Evolutionary conservation across 2,329 filamentous ascomycete genomes (phyloP).

Genomic region (Arthrobotrys iridis): DNA sequence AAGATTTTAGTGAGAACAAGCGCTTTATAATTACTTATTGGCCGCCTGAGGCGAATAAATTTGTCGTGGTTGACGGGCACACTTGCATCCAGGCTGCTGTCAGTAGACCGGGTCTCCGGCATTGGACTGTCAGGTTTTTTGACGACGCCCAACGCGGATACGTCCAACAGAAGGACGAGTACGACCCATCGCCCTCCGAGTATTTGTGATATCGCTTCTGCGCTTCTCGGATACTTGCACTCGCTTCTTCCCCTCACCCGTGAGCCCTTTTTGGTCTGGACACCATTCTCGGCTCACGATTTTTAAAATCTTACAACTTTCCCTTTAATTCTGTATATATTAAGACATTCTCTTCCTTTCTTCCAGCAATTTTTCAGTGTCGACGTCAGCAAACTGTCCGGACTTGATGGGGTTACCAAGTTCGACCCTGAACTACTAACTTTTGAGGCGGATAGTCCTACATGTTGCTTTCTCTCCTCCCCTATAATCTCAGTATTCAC

Average conservation of each 20-base stretch:
- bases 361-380: too few species aligned
- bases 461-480: background rate
- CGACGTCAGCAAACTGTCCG: too few species aligned
- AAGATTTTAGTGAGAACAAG: constrained; percentile 1
- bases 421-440: too few species aligned
- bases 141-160: constrained; percentile 16
- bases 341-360: background rate
- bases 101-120: constrained; percentile 36
- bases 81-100: constrained; percentile 36
- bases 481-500: background rate
- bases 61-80: constrained; percentile 25
- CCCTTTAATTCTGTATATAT: background rate
- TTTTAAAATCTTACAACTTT: background rate
- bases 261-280: background rate
- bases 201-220: background rate
- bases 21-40: constrained; percentile 25
- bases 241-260: background rate
- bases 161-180: constrained; percentile 8
- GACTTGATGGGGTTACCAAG: too few species aligned
- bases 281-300: background rate
- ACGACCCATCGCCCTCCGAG: constrained; percentile 1
- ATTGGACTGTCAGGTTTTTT: constrained; percentile 38
- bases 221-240: background rate
- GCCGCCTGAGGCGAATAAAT: constrained; percentile 4
- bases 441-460: too few species aligned